Evolutionary conservation across 169 alveolate genomes (phyloP).

Genomic region (Plasmodium vivax): DNA sequence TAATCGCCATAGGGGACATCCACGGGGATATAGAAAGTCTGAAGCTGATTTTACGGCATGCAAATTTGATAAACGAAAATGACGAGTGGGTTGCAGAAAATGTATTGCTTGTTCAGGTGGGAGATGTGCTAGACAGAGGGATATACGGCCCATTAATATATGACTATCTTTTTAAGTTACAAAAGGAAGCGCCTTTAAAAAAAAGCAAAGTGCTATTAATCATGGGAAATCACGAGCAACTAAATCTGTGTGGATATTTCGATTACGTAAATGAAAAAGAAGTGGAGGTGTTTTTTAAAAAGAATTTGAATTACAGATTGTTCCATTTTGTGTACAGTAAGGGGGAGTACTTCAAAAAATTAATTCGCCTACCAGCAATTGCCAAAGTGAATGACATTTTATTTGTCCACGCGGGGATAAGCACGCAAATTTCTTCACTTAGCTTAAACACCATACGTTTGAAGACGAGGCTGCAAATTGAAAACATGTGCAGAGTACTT

Average conservation of each 20-base stretch:
- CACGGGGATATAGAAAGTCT: constrained; percentile 79
- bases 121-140: constrained; percentile 58
- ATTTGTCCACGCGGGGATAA: constrained; percentile 58
- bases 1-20: constrained; percentile 79
- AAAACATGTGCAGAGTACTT: constrained; percentile 2
- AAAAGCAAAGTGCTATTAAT: constrained; percentile 37
- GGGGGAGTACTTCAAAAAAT: constrained; percentile 21
- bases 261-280: constrained; percentile 49
- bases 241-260: constrained; percentile 45
- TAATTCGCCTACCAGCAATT: constrained; percentile 41
- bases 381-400: constrained; percentile 38
- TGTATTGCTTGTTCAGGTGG: constrained; percentile 35
- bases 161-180: constrained; percentile 43
- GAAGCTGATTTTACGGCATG: constrained; percentile 66
- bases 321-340: background rate
- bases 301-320: constrained; percentile 13
- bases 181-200: constrained; percentile 49
- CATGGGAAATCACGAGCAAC: constrained; percentile 62
- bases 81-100: constrained; percentile 79
- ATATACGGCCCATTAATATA: constrained; percentile 52
- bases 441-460: constrained; percentile 17
- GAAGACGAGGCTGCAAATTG: constrained; percentile 56
- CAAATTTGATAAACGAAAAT: constrained; percentile 72
- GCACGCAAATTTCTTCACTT: constrained; percentile 10
- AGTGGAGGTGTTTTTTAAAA: constrained; percentile 31